A percentile compares a stretch with the other conserved stretches of the same genome.
phyloP scores from a whole-genome alignment of 176 grass and related monocot genomes.

The Thalia dealbata region DNA sequence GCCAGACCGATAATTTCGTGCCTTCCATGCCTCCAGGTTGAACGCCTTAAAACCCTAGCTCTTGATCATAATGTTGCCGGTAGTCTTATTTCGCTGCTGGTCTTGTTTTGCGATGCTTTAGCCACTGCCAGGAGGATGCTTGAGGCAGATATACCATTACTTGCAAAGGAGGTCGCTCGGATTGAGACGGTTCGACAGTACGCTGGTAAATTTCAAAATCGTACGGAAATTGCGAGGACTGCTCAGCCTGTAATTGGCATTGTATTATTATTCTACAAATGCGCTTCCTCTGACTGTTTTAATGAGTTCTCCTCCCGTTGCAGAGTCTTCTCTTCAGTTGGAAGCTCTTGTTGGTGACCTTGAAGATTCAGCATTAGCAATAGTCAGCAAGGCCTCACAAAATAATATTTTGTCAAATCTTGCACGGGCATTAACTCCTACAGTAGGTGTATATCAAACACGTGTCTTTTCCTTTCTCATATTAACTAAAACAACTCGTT shows the following conservation, averaged over 20 bases:
- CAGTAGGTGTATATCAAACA: conserved; percentile 25
- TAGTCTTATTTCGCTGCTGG: neutral
- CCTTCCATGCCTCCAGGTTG: conserved; percentile 22
- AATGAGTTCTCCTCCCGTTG: conserved; percentile 39
- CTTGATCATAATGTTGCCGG: neutral
- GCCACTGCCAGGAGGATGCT: conserved; percentile 8
- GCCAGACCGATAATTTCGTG: conserved; percentile 2
- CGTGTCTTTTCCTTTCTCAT: neutral
- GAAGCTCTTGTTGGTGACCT: conserved; percentile 94
- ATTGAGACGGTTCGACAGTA: conserved; percentile 57
- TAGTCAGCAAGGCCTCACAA: conserved; percentile 45
- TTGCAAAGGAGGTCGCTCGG: conserved; percentile 41
- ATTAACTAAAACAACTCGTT: neutral
- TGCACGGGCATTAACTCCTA: conserved; percentile 23
- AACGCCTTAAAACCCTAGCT: conserved; percentile 15
- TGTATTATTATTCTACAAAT: too few relatives aligned
- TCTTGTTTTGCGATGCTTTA: conserved; percentile 10
- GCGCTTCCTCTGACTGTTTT: conserved; percentile 23
- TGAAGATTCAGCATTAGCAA: conserved; percentile 70
- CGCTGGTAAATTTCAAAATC: conserved; percentile 55
- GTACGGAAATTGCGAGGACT: too few relatives aligned
- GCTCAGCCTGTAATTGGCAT: too few relatives aligned
- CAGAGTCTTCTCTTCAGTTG: conserved; percentile 81
- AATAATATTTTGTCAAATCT: conserved; percentile 32
- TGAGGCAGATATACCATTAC: conserved; percentile 17